Base-by-base conservation (phyloP, 805 yeast species). In the Hanseniaspora pseudoguilliermondii region DNA sequence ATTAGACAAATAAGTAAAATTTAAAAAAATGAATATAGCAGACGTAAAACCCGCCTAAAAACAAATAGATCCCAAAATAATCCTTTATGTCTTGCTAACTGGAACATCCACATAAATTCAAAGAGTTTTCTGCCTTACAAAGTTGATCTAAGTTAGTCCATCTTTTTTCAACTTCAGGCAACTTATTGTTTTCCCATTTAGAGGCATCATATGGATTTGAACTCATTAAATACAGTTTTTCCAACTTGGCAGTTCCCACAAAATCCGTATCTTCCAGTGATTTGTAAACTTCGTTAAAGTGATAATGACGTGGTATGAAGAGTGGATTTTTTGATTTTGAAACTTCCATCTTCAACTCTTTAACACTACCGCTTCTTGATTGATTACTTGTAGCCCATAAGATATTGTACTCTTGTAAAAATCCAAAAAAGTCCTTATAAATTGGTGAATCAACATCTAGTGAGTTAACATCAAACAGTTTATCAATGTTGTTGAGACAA, bases 301-400 rank as follows among this genome's bases (percentile, higher is more conserved):
- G 82, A 89, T 95, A 87, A 60, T 82, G 85, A 58, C 91, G 75
- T 21, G 96, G 93, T 6, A 85, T 76, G 64, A 91, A 91, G 38
- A 79, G 65, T 2, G 97, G 98, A 63, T 91, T 93, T 49, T 69
- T 71, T 2, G 61, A 54, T 7, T 69, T 64, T 49, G 88, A 79
- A 3, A 72, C 61, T 9, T 57, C 59, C 4, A 58, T 61, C 51
- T 90, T 73, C 13, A 64, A 65, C 8, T 73, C 68, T 47, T 76
- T 75, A 0, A 49, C 32, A 41, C 42, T 21, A 57, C 59, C 11
- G 57, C 60, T 10, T 81, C 64, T 47, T 83, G 71, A 3, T 65
- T 65, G 32, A 66, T 69, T 66, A 79, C 87, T 2, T 61, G 59
- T 0, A 66, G 65, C 8, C 86, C 67, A 86, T 91, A 90, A 1